These are phyloP conservation scores for Fusarium verticillioides DNA, from an alignment of 2,329 filamentous ascomycete species.

Conservation along the genomic window DNA sequence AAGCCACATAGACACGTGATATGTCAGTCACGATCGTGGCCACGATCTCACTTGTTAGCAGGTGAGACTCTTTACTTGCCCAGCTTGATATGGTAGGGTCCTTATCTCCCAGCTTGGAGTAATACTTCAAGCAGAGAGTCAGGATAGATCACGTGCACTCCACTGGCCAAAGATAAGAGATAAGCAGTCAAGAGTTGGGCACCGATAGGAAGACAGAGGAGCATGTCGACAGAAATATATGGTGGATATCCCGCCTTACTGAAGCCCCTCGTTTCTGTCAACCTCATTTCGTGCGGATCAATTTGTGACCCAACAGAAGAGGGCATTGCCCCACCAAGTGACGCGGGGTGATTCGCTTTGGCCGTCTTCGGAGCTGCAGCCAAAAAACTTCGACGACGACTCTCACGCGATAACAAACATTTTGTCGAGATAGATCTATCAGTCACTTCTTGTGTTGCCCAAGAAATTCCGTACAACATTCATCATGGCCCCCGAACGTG, in stretches of 20 bases:
- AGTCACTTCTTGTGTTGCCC: background rate
- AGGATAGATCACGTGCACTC: background rate
- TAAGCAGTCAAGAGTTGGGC: background rate
- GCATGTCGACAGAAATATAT: background rate
- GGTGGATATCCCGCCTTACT: accelerated
- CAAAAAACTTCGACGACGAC: background rate
- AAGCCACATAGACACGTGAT: background rate
- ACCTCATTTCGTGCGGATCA: background rate
- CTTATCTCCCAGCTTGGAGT: background rate
- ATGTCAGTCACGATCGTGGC: background rate
- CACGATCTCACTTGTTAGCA: background rate
- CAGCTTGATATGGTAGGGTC: background rate
- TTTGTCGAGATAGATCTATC: background rate
- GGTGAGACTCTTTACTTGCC: background rate
- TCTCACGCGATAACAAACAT: background rate
- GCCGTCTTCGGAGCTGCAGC: background rate
- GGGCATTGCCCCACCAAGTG: background rate
- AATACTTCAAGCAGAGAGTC: background rate
- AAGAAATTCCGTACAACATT: background rate
- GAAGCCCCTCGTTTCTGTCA: background rate
- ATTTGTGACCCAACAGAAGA: background rate
- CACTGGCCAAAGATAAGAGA: background rate
- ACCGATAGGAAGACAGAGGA: background rate
- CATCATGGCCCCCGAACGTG: conserved; percentile 33
- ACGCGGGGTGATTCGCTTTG: background rate